Base-by-base conservation (phyloP, 257 asterid species). In the Linaria vulgaris region DNA sequence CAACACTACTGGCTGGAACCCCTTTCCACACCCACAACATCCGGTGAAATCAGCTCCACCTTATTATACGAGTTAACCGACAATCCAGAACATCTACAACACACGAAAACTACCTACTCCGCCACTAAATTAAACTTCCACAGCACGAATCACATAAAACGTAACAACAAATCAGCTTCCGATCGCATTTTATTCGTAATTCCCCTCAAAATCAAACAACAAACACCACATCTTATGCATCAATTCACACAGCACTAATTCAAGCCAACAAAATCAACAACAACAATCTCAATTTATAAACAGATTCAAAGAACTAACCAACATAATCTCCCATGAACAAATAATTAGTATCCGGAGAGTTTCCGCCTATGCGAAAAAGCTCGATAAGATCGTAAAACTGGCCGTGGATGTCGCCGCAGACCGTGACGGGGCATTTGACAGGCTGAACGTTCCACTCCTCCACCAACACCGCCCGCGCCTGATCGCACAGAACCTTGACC, bases 391-490 rank as follows among this genome's bases (percentile, higher is more conserved):
- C 97, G 76, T 90, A 90, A 61, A 90, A 90, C 74, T 90, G 97
- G 1, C 97, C 96, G 15, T 89, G 95, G 56, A 89, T 89, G 56
- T 89, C 96, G 3, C 96, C 96, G 79, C 96, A 89, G 53, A 90
- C 95, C 21, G 97, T 90, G 51, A 90, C 96, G 21, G 96, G 97
- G 69, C 97, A 90, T 80, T 85, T 90, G 70, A 90, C 97, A 68
- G 97, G 97, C 76, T 87, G 97, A 67, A 90, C 97, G 59, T 90
- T 90, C 95, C 95, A 78, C 68, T 90, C 97, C 74, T 90, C 97
- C 62, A 90, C 96, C 27, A 90, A 81, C 63, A 87, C 76, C 74
- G 84, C 86, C 54, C 95, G 82, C 30, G 97, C 96, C 55, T 90
- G 95, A 62, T 90, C 97, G 83, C 96, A 90, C 70, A 90, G 46